Evolutionary conservation across 2,329 filamentous ascomycete species (phyloP), one percentile per base, ranked within the genome.

Genomic region (Aureobasidium sp.): DNA sequence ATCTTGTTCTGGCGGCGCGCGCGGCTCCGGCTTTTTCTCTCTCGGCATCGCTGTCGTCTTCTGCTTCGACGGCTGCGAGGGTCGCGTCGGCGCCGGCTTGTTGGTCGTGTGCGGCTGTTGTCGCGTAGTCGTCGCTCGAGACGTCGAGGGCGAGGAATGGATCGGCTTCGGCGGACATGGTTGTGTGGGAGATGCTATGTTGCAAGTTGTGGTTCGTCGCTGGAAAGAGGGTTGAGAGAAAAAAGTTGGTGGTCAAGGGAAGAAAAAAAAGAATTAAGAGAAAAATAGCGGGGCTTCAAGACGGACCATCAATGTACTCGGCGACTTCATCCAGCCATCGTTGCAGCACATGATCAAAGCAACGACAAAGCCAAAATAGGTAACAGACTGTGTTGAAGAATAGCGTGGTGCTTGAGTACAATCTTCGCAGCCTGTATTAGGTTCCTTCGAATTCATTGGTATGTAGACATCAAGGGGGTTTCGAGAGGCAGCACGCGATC

Each of bases 101-200:
- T 48, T 62, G 60, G 37, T 72, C 70, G 25, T 52, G 66, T 4
- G 70, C 68, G 36, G 71, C 69, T 17, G 67, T 65, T 20, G 68
- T 67, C 11, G 70, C 71, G 60, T 73, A 72, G 61, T 71, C 65
- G 36, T 73, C 70, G 47, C 68, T 62, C 52, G 69, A 69, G 42
- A 73, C 68, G 37, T 70, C 69, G 36, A 74, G 70, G 51, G 68
- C 68, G 61, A 73, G 49, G 39, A 56, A 66, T 11, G 72, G 66
- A n/a, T 57, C 64, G 51, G 64, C 62, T 51, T 64, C 64, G 27
- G 62, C 27, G 36, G 57, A 52, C 57, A 52, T 53, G 36, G 15
- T 39, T 34, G 39, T 6, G 47, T 9, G 36, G 2, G 11, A 29
- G 14, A 9, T 42, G 36, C 8, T 47, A 12, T 31, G 41, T 20